A percentile compares a stretch with the other conserved stretches of the same genome.
Conservation (phyloP, 306 rosid species). For the Cicer yamashitae region DNA sequence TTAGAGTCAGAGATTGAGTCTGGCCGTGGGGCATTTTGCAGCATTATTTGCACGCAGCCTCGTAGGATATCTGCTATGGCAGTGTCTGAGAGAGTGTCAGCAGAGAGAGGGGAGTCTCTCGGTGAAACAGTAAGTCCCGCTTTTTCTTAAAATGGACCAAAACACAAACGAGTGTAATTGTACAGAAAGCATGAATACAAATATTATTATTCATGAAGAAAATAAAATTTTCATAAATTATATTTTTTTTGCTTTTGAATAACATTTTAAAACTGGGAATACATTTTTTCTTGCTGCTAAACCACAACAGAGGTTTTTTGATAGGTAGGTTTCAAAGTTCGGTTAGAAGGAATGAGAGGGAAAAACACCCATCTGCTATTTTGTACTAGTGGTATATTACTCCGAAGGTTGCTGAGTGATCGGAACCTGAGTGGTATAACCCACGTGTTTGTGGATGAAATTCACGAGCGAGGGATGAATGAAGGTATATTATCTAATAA, state of each 20-base stretch:
- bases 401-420: slow-evolving; percentile 90
- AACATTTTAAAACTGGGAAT: slow-evolving; percentile 51
- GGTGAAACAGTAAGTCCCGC: slow-evolving; percentile 85
- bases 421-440: slow-evolving; percentile 88
- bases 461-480: slow-evolving; percentile 99
- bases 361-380: slow-evolving; percentile 90
- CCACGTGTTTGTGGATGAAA: slow-evolving; percentile 98
- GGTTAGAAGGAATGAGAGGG: slow-evolving; percentile 95
- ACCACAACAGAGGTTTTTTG: slow-evolving; percentile 82
- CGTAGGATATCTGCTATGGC: slow-evolving; percentile 98
- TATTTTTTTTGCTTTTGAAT: slow-evolving; percentile 42
- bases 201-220: slow-evolving; percentile 39
- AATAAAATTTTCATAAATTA: slow-evolving; percentile 34
- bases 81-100: slow-evolving; percentile 93
- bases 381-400: slow-evolving; percentile 97
- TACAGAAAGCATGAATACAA: slow-evolving; percentile 23
- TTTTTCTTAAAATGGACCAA: slow-evolving; percentile 38
- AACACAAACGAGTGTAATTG: slow-evolving; percentile 23
- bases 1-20: slow-evolving; percentile 91
- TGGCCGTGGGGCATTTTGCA: slow-evolving; percentile 82
- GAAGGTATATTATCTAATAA: slow-evolving; percentile 67
- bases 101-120: slow-evolving; percentile 92
- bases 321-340: slow-evolving; percentile 98
- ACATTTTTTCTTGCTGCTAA: slow-evolving; percentile 68
- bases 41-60: slow-evolving; percentile 93